Conservation (phyloP, 108 stramenopile genomes). For the Skeletonema potamos region DNA sequence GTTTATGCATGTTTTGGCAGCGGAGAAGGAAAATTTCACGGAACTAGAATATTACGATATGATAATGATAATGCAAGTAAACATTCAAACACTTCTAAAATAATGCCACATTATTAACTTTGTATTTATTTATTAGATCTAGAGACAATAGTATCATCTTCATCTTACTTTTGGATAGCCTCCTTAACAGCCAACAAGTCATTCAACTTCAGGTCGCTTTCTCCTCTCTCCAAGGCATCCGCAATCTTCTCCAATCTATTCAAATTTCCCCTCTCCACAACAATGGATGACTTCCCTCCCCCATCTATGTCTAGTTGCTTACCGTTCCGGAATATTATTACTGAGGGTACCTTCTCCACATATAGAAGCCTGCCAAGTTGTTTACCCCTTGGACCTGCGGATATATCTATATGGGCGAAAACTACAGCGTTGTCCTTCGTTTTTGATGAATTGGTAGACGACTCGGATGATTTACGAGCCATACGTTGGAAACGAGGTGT, state of each 20-base stretch:
- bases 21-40: too few species aligned
- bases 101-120: not conserved
- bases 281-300: slow-evolving; percentile 4
- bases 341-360: slow-evolving; percentile 70
- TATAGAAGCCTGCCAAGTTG: slow-evolving; percentile 43
- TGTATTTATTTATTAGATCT: too few species aligned
- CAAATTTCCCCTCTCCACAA: slow-evolving; percentile 9
- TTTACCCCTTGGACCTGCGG: slow-evolving; percentile 50
- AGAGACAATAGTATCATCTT: too few species aligned
- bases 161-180: not conserved
- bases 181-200: not conserved
- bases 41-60: too few species aligned
- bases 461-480: slow-evolving; percentile 47
- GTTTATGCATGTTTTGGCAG: too few species aligned
- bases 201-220: slow-evolving; percentile 2
- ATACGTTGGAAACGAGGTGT: slow-evolving; percentile 55
- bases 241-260: slow-evolving; percentile 1
- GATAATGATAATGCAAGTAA: too few species aligned
- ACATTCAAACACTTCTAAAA: too few species aligned
- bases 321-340: slow-evolving; percentile 60
- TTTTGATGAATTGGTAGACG: not conserved
- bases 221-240: not conserved
- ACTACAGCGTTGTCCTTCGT: slow-evolving; percentile 2
- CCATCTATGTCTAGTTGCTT: slow-evolving; percentile 15
- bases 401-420: slow-evolving; percentile 61